Percentiles rank a stretch among this genome's conserved stretches.
Conservation (phyloP, 495 filamentous ascomycete species). For the Clavariopsis aquatica region DNA sequence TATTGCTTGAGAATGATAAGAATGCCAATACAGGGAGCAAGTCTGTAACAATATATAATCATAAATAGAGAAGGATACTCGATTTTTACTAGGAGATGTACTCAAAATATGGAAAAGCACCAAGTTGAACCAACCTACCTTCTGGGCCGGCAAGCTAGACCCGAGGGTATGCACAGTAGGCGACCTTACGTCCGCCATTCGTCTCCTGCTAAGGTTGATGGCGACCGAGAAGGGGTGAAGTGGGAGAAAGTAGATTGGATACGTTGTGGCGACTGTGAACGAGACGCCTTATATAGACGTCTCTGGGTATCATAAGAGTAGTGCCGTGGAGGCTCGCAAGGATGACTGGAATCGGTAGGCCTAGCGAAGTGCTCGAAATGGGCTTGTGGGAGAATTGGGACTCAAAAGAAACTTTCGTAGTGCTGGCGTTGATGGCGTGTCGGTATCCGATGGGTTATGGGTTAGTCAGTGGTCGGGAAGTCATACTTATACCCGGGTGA, state of each 20-base stretch:
- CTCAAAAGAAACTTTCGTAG: constrained; percentile 12
- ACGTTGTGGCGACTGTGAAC: constrained; percentile 24
- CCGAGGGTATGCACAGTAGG: constrained; percentile 22
- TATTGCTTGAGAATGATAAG: no score
- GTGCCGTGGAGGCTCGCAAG: constrained; percentile 10
- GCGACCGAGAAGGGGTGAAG: constrained; percentile 36
- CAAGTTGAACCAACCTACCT: constrained; percentile 11
- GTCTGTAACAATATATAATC: no score
- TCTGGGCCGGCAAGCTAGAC: not conserved
- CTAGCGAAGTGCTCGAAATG: not conserved
- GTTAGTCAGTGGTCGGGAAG: not conserved
- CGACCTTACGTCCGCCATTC: constrained; percentile 2
- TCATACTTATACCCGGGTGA: constrained; percentile 18
- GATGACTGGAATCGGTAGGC: not conserved
- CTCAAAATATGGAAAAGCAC: no score
- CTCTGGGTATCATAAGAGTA: constrained; percentile 13
- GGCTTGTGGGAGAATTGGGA: not conserved
- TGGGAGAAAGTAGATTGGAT: constrained; percentile 36
- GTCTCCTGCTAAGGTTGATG: constrained; percentile 23
- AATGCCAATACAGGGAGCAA: no score
- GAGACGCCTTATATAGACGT: constrained; percentile 16
- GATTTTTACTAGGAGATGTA: no score
- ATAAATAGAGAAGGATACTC: no score
- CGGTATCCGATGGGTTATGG: constrained; percentile 3
- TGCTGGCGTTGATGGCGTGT: not conserved